Conservation (phyloP, 2,329 filamentous ascomycete genomes). For the Tolypocladium cylindrosporum region DNA sequence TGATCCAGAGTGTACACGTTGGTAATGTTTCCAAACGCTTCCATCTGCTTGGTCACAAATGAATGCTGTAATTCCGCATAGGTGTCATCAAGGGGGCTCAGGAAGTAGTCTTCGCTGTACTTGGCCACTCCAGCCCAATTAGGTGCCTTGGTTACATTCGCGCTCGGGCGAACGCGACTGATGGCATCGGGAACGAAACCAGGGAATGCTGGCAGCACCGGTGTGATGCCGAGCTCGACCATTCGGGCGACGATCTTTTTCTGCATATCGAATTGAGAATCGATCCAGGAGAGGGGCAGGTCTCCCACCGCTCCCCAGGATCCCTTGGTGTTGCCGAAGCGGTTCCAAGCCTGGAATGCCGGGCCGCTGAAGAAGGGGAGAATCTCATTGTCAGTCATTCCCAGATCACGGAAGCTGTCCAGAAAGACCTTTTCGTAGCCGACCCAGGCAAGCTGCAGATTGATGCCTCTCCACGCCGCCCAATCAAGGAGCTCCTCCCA, state of each 20-base stretch:
- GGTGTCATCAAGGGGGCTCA: constrained; percentile 33
- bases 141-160: constrained; percentile 30
- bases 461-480: constrained; percentile 40
- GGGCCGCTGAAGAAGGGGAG: constrained; percentile 36
- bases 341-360: constrained; percentile 42
- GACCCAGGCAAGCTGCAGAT: constrained; percentile 41
- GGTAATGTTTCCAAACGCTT: constrained; percentile 36
- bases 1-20: constrained; percentile 41
- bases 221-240: constrained; percentile 42
- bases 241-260: constrained; percentile 37
- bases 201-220: constrained; percentile 38
- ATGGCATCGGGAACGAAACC: constrained; percentile 37
- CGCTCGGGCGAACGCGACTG: constrained; percentile 28
- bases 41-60: constrained; percentile 34
- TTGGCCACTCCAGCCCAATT: constrained; percentile 24
- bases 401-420: constrained; percentile 34
- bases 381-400: constrained; percentile 33
- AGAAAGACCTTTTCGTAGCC: constrained; percentile 40
- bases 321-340: constrained; percentile 43
- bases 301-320: constrained; percentile 31
- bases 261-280: constrained; percentile 35
- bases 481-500: constrained; percentile 44
- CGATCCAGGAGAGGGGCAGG: constrained; percentile 33
- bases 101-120: constrained; percentile 36
- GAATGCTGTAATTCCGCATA: constrained; percentile 32